Evolutionary conservation across 148 eudicot species (phyloP).

Genomic region (Amaranthus cruentus): DNA sequence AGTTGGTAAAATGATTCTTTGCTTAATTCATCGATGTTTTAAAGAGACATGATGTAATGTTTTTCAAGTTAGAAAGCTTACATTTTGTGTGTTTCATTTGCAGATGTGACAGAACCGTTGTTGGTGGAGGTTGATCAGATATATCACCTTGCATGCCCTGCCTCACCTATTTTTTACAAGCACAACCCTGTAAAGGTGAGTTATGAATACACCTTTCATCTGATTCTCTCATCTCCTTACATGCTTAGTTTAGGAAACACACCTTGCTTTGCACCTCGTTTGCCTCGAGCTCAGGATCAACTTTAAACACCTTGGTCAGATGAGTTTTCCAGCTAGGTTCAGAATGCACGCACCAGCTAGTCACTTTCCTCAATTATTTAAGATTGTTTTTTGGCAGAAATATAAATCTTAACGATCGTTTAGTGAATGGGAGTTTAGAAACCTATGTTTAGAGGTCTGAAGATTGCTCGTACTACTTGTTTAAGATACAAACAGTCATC

Average conservation of each 20-base stretch:
- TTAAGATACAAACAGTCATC: background rate
- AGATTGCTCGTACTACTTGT: background rate
- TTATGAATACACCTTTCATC: slow-evolving; percentile 9
- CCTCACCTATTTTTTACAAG: slow-evolving; percentile 95
- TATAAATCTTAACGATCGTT: too few relatives aligned
- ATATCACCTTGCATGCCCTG: slow-evolving; percentile 98
- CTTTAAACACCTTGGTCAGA: too few relatives aligned
- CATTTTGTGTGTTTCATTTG: background rate
- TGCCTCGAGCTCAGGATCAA: too few relatives aligned
- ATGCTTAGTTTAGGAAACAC: background rate
- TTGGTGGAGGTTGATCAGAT: slow-evolving; percentile 92
- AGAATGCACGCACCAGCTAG: too few relatives aligned
- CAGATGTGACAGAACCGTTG: slow-evolving; percentile 93
- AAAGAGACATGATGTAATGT: background rate
- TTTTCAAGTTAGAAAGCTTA: background rate
- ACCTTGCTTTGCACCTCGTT: too few relatives aligned
- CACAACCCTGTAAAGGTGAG: slow-evolving; percentile 94
- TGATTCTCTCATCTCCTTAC: background rate
- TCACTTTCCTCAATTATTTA: too few relatives aligned
- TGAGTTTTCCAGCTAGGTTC: too few relatives aligned
- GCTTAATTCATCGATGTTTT: too few relatives aligned
- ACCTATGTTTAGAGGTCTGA: background rate
- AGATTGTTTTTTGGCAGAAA: too few relatives aligned
- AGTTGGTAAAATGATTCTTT: too few relatives aligned
- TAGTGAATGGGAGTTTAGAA: too few relatives aligned